A percentile compares a stretch with the other conserved stretches of the same genome.
These are phyloP conservation scores for Chaetoscypha palmicola DNA, from an alignment of 2,329 filamentous ascomycete genomes.

Conservation along the genomic window DNA sequence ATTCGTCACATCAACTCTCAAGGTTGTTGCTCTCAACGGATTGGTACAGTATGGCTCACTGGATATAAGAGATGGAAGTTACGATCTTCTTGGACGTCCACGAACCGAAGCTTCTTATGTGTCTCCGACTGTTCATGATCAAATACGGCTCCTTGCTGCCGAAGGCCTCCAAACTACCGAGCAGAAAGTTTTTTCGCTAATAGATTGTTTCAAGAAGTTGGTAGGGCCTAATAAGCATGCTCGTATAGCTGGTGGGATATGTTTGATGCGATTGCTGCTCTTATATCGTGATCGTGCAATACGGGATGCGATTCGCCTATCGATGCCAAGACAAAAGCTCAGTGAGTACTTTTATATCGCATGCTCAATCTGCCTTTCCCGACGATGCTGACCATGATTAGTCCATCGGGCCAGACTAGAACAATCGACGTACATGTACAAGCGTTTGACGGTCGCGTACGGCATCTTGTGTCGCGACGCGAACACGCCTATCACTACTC, in stretches of 20 bases:
- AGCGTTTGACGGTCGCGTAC: constrained; percentile 14
- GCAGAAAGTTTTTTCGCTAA: constrained; percentile 11
- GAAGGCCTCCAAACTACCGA: constrained; percentile 14
- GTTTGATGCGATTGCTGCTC: constrained; percentile 16
- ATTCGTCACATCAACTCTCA: constrained; percentile 9
- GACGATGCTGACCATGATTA: constrained; percentile 3
- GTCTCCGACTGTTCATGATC: constrained; percentile 18
- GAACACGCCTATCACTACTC: constrained; percentile 13
- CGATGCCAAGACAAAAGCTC: constrained; percentile 13
- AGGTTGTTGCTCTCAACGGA: constrained; percentile 16
- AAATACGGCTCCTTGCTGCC: constrained; percentile 16
- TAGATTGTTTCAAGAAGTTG: constrained; percentile 15
- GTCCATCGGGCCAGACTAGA: constrained; percentile 15
- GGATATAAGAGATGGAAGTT: constrained; percentile 14
- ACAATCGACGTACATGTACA: constrained; percentile 17
- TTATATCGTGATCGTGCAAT: constrained; percentile 17
- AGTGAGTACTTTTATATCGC: not conserved
- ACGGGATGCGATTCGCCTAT: constrained; percentile 13
- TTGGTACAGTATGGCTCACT: constrained; percentile 17
- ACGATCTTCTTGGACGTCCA: constrained; percentile 9
- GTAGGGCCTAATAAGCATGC: constrained; percentile 10
- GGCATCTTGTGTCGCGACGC: constrained; percentile 15
- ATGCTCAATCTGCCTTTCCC: not conserved
- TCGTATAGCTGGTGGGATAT: constrained; percentile 16
- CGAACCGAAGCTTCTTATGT: constrained; percentile 10